phyloP scores from a whole-genome alignment of 257 asterid genomes.

The Cordia subcordata region DNA sequence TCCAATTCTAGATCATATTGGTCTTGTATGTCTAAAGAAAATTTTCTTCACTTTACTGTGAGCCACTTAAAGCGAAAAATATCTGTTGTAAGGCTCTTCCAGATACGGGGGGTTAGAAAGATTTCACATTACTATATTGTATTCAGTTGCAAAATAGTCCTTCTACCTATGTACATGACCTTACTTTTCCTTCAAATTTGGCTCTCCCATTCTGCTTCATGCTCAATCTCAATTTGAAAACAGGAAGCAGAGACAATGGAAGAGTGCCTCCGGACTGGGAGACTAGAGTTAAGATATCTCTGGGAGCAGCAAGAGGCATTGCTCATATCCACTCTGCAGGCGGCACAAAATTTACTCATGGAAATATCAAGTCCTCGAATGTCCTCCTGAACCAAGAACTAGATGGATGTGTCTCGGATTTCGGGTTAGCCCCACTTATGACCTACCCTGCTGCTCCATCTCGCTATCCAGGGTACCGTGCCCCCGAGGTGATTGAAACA shows the following conservation, averaged over 20 bases:
- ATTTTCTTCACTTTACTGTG: too few species aligned
- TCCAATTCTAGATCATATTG: too few species aligned
- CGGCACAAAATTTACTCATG: constrained; percentile 80
- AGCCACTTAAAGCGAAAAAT: too few species aligned
- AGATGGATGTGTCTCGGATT: constrained; percentile 68
- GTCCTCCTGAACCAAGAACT: constrained; percentile 72
- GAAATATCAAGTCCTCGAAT: constrained; percentile 80
- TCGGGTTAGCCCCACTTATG: constrained; percentile 80
- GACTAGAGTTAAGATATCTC: constrained; percentile 64
- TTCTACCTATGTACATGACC: background rate
- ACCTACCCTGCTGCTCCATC: constrained; percentile 60
- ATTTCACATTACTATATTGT: background rate
- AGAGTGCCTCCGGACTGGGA: constrained; percentile 80
- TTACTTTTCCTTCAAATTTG: background rate
- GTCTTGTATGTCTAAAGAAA: too few species aligned
- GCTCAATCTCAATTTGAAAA: constrained; percentile 5
- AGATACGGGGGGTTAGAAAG: background rate
- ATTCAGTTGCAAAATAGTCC: background rate
- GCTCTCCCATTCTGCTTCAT: background rate
- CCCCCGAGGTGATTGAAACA: constrained; percentile 75
- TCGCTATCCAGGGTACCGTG: constrained; percentile 74
- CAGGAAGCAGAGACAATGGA: constrained; percentile 58
- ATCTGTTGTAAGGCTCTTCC: too few species aligned
- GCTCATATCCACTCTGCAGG: constrained; percentile 69
- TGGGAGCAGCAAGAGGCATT: constrained; percentile 79